These are phyloP conservation scores for Talaromyces sp. DNA, from an alignment of 2,329 filamentous ascomycete species.

Conservation along the genomic window DNA sequence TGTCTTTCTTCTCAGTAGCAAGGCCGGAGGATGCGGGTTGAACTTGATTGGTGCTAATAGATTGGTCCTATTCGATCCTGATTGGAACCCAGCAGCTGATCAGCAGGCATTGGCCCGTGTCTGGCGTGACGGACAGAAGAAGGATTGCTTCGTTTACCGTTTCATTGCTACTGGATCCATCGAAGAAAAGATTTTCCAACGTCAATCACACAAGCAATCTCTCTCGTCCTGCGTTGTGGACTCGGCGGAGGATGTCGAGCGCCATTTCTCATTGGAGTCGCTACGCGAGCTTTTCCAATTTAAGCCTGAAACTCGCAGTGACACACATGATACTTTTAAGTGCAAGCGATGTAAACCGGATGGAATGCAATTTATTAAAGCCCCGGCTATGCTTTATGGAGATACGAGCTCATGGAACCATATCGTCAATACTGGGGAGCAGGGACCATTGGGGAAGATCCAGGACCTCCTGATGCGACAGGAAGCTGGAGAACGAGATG, in stretches of 20 bases:
- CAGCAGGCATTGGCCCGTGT: constrained; percentile 96
- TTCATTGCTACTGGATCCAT: constrained; percentile 98
- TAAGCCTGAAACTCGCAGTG: constrained; percentile 77
- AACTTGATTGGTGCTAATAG: constrained; percentile 95
- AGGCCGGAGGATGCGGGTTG: constrained; percentile 93
- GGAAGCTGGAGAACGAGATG: constrained; percentile 74
- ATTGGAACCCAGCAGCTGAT: constrained; percentile 97
- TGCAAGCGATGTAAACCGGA: constrained; percentile 92
- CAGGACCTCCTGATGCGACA: constrained; percentile 90
- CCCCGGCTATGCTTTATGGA: constrained; percentile 92
- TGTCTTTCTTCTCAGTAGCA: constrained; percentile 93
- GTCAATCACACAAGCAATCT: constrained; percentile 97
- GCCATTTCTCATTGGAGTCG: constrained; percentile 91
- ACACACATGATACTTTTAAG: constrained; percentile 98
- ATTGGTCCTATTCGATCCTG: constrained; percentile 92
- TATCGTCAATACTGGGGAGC: constrained; percentile 75
- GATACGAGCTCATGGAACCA: constrained; percentile 99
- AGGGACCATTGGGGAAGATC: constrained; percentile 72
- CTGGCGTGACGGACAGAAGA: constrained; percentile 98
- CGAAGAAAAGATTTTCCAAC: constrained; percentile 98
- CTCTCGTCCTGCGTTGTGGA: constrained; percentile 96
- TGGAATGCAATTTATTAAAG: constrained; percentile 84
- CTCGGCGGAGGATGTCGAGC: constrained; percentile 92
- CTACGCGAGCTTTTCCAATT: constrained; percentile 94
- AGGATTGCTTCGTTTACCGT: constrained; percentile 99